Conservation (phyloP, 306 rosid species). For the Inga oerstediana region DNA sequence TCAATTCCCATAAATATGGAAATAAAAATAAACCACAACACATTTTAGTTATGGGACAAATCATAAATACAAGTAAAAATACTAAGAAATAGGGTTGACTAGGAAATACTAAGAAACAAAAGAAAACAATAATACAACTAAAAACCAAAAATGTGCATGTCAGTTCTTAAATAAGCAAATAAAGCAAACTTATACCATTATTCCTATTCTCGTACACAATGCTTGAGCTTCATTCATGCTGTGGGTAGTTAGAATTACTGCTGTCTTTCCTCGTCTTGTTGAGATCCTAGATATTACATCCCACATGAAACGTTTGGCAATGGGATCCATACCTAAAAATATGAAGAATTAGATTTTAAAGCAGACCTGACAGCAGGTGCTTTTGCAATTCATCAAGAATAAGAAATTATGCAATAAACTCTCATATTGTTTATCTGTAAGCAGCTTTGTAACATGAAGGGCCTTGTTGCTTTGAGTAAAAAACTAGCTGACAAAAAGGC, state of each 20-base stretch:
- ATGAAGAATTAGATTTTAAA: conserved; percentile 20
- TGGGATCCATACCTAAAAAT: conserved; percentile 89
- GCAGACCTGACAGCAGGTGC: neutral
- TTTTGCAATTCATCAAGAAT: conserved; percentile 32
- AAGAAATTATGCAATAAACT: conserved; percentile 26
- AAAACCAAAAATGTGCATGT: neutral
- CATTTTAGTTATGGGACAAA: neutral
- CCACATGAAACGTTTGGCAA: conserved; percentile 98
- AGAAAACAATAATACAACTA: neutral
- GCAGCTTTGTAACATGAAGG: neutral
- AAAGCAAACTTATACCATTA: conserved; percentile 63
- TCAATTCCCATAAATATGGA: neutral
- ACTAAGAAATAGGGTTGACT: neutral
- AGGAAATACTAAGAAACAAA: neutral
- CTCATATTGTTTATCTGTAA: conserved; percentile 17
- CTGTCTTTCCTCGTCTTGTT: conserved; percentile 94
- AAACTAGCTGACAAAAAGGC: conserved; percentile 16
- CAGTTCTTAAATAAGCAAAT: conserved; percentile 33
- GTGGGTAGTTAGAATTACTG: conserved; percentile 91
- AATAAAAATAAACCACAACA: neutral
- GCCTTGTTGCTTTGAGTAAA: conserved; percentile 7
- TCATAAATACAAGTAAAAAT: neutral
- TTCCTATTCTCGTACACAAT: conserved; percentile 90
- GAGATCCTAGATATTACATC: conserved; percentile 94
- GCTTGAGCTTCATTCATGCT: conserved; percentile 99